A percentile compares a stretch with the other conserved stretches of the same genome.
phyloP scores from a whole-genome alignment of 441 rosid genomes.

The Macaranga tanarius region DNA sequence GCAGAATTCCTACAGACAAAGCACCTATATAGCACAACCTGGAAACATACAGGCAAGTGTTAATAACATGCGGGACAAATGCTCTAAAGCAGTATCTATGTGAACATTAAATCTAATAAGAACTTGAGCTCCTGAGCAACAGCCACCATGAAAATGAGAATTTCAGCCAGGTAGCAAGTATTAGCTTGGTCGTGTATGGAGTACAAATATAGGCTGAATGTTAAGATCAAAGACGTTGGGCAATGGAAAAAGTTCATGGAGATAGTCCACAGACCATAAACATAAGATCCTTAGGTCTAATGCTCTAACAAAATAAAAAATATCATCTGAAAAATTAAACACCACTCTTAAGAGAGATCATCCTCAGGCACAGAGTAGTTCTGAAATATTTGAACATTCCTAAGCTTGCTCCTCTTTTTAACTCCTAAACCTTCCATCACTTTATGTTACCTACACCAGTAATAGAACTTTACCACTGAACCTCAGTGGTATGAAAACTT shows the following conservation, averaged over 20 bases:
- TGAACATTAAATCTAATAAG: slow-evolving; percentile 1
- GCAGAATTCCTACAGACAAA: slow-evolving; percentile 23
- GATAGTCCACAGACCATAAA: background rate
- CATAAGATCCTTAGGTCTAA: background rate
- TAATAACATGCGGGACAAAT: background rate
- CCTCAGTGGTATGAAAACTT: background rate
- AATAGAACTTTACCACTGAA: background rate
- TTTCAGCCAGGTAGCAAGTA: background rate
- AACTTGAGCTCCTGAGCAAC: background rate
- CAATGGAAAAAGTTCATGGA: background rate
- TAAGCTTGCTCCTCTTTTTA: background rate
- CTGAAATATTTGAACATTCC: background rate
- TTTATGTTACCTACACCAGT: background rate
- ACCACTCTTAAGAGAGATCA: background rate
- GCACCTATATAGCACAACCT: slow-evolving; percentile 30
- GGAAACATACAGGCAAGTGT: slow-evolving; percentile 22
- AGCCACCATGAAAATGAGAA: background rate
- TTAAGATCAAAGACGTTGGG: background rate
- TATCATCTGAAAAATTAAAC: background rate
- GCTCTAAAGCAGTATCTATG: background rate
- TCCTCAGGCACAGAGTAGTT: background rate
- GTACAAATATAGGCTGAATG: background rate
- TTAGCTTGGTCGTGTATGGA: background rate
- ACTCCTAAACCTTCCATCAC: too few relatives aligned
- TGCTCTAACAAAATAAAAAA: background rate